Evolutionary conservation across 1,284 basidiomycete genomes (phyloP), one percentile per base, ranked within the genome.

Genomic region (Puccinia coronata): DNA sequence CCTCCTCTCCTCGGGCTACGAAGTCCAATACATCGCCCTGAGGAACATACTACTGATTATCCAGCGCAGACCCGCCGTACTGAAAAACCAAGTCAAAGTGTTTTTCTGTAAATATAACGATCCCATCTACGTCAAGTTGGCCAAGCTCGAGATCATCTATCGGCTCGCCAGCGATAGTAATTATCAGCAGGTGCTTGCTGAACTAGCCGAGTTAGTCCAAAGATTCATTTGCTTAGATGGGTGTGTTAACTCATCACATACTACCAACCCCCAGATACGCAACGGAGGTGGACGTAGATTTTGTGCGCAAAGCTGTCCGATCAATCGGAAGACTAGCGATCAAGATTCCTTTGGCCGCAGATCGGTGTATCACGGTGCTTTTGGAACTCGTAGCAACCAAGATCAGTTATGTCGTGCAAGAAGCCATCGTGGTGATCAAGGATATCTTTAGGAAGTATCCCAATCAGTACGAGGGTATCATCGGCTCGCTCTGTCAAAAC

Each of bases 21-120:
- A 99, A 87, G 95, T 99, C 0, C 97, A 99, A 89, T 99, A 98
- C 87, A 96, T 99, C 51, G 94, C 96, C 0, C 88, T 99, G 39
- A 90, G 97, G 79, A 99, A 99, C 86, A 99, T 99, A 85, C 90
- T 98, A 61, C 90, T 99, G 43, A 94, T 99, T 83, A 95, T 99
- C 82, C 97, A 99, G 87, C 90, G 97, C 81, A 90, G 97, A 73
- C 95, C 96, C 11, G 88, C 92, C 55, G 94, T 99, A 20, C 88
- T 99, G 73, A 93, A 94, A 87, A 97, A 98, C 86, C 96, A 99
- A 85, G 96, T 99, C 86, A 93, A 95, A 81, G 96, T 99, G 34
- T 99, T 99, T 87, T 99, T 99, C 89, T 99, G 97, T 92, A 99
- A 99, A 87, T 99, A 99, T 88, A 99, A 98, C 86, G 97, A 99